A percentile compares a stretch with the other conserved stretches of the same genome.
Conservation (phyloP, 73 alveolate species). For the Blepharisma stoltei region DNA sequence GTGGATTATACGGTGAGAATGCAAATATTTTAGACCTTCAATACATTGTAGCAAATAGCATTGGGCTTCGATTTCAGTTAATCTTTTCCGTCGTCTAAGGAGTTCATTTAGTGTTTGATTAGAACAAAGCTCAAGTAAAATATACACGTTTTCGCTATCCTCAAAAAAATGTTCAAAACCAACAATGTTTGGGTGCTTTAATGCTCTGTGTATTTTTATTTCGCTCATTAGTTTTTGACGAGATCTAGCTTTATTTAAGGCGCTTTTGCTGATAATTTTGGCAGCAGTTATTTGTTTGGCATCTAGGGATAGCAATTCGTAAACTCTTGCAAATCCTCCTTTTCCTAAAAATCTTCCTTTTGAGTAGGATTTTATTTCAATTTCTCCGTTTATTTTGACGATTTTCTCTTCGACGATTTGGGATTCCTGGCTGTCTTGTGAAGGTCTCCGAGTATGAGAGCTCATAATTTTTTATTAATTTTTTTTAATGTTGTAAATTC, state of each 20-base stretch:
- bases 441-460: too few relatives aligned
- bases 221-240: conserved; percentile 89
- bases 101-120: conserved; percentile 52
- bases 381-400: conserved; percentile 36
- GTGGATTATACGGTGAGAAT: conserved; percentile 47
- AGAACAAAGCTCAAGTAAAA: conserved; percentile 48
- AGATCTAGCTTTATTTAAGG: conserved; percentile 82
- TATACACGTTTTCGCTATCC: conserved; percentile 49
- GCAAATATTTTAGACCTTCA: conserved; percentile 42
- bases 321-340: conserved; percentile 96
- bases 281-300: conserved; percentile 70
- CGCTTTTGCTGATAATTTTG: conserved; percentile 83
- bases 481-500: too few relatives aligned
- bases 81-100: conserved; percentile 39
- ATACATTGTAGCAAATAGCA: conserved; percentile 44
- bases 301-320: conserved; percentile 69
- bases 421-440: too few relatives aligned
- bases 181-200: conserved; percentile 84
- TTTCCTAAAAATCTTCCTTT: conserved; percentile 76
- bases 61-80: conserved; percentile 53
- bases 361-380: conserved; percentile 45
- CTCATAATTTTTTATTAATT: too few relatives aligned
- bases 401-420: conserved; percentile 37
- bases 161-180: conserved; percentile 88
- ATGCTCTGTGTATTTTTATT: conserved; percentile 88